Conservation (phyloP, 371 early-diverging fungal species). For the Haplosporangium sp. region DNA sequence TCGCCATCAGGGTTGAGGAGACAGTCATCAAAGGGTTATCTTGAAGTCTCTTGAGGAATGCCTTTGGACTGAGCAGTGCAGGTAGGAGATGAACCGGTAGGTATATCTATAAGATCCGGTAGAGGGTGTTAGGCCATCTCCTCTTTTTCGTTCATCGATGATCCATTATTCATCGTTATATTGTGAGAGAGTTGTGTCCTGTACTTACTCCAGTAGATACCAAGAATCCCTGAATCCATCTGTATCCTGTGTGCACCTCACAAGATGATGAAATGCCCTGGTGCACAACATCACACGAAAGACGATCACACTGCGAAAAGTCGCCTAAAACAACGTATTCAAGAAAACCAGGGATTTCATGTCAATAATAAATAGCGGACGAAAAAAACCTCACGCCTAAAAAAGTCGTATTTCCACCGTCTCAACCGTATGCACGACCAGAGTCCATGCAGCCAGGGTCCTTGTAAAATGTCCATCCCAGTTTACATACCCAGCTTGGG, state of each 20-base stretch:
- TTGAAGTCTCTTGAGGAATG: slow-evolving; percentile 48
- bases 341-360: neutral
- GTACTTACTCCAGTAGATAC: slow-evolving; percentile 50
- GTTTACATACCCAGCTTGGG: slow-evolving; percentile 26
- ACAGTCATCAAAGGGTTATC: slow-evolving; percentile 52
- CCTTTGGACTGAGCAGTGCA: slow-evolving; percentile 64
- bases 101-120: slow-evolving; percentile 58
- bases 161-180: too few species aligned
- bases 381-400: too few species aligned
- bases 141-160: neutral
- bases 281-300: slow-evolving; percentile 44
- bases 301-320: slow-evolving; percentile 15
- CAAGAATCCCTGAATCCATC: slow-evolving; percentile 49
- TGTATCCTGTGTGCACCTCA: slow-evolving; percentile 52
- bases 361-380: neutral
- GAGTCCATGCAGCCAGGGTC: too few species aligned
- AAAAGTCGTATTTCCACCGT: too few species aligned
- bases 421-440: neutral
- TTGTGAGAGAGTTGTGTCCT: neutral
- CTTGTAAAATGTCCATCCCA: too few species aligned
- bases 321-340: too few species aligned
- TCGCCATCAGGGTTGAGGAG: slow-evolving; percentile 58
- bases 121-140: neutral
- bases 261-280: slow-evolving; percentile 42
- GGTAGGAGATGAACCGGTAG: slow-evolving; percentile 71